These are phyloP conservation scores for Xerocomus brunneocitrinus DNA, from an alignment of 768 basidiomycete genomes.

Conservation along the genomic window DNA sequence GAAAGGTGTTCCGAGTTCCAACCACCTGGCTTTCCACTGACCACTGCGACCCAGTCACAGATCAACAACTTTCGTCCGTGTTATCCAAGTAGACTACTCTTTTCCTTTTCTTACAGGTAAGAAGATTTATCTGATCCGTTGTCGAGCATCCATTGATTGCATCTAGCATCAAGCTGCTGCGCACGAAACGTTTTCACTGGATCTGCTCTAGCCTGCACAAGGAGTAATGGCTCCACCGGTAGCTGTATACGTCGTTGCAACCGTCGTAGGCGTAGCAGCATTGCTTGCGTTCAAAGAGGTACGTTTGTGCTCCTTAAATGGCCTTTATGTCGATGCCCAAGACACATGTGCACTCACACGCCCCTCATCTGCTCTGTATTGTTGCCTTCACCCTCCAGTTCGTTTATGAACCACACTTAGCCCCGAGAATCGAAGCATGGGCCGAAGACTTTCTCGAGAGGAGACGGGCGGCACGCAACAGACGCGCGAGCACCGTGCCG, in stretches of 20 bases:
- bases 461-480: conserved; percentile 26
- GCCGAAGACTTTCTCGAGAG: conserved; percentile 31
- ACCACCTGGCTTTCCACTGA: conserved; percentile 1
- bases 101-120: not conserved
- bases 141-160: not conserved
- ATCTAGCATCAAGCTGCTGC: conserved; percentile 8
- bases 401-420: conserved; percentile 67
- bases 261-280: conserved; percentile 48
- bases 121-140: not conserved
- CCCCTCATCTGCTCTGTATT: not conserved
- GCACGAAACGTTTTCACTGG: conserved; percentile 6
- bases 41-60: conserved; percentile 1
- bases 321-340: not conserved
- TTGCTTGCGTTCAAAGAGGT: conserved; percentile 59
- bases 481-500: conserved; percentile 23
- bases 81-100: not conserved
- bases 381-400: conserved; percentile 36
- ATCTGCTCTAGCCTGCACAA: conserved; percentile 3
- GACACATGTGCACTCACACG: conserved; percentile 21
- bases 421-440: conserved; percentile 51
- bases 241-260: conserved; percentile 47
- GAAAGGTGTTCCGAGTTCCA: not conserved
- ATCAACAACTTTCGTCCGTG: not conserved
- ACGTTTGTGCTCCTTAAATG: conserved; percentile 9
- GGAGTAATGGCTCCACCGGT: conserved; percentile 26